Evolutionary conservation across 495 filamentous ascomycete species (phyloP), one percentile per base, ranked within the genome.

Genomic region (Penicillium daleae): DNA sequence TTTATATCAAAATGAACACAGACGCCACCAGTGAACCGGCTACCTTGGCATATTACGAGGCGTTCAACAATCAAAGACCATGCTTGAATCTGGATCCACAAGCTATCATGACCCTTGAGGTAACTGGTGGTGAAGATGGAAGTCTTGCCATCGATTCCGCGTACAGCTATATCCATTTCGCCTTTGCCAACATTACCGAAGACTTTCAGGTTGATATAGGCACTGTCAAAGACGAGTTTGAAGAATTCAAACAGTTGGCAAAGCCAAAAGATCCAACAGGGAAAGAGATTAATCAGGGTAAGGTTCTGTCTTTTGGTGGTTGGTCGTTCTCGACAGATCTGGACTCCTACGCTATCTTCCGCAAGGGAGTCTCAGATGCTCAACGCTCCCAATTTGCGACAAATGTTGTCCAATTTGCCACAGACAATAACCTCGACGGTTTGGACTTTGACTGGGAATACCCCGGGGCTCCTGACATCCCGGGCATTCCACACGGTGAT

Each of bases 401-500:
- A 7, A 46, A 46, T 10, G 19, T 46, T 24, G 42, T 22, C 1
- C 4, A 8, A 75, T 64, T 7, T 10, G n/a, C 12, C 3, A 9
- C 1, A 1, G 6, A 46, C 0, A 22, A 46, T 22, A 3, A 10
- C 6, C 42, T 46, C 7, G 42, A 46, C 1, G 42, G 42, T 19
- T 6, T 46, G 1, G 42, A 46, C n/a, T 46, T 46, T 46, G 42
- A 46, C 7, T 46, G 42, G 42, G 42, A 46, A 4, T 46, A 46
- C 6, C 42, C 42, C 0, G 42, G 19, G 5, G 42, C n/a, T 5
- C 42, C 42, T 4, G 42, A 46, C 4, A 46, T 44, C n/a, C 40
- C 40, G n/a, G 40, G 40, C n/a, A 44, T 44, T 21, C 40, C 40
- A 6, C 17, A 4, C 17, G 40, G 40, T 19, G n/a, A 19, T 44